phyloP scores from a whole-genome alignment of 345 rosid genomes.

The Carallia brachiata region DNA sequence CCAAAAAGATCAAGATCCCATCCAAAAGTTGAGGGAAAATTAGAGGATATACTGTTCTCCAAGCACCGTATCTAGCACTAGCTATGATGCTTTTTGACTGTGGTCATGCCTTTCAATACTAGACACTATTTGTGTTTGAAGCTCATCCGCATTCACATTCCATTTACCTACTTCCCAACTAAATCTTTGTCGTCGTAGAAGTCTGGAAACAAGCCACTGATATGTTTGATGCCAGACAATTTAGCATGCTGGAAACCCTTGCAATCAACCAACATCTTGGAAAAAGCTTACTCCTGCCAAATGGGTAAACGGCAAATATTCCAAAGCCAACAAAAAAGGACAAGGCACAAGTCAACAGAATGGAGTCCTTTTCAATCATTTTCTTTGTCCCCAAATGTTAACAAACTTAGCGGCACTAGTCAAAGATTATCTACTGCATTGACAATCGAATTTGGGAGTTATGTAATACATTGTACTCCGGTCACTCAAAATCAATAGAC shows the following conservation, averaged over 20 bases:
- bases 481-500: conserved; percentile 1
- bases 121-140: not conserved
- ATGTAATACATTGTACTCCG: conserved; percentile 8
- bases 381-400: conserved; percentile 26
- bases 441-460: conserved; percentile 22
- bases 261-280: not conserved
- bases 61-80: not conserved
- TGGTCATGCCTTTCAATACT: conserved; percentile 17
- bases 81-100: conserved; percentile 23
- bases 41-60: not conserved
- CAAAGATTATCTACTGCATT: conserved; percentile 33
- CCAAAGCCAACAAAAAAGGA: conserved; percentile 16
- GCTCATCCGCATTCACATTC: not conserved
- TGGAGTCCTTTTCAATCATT: conserved; percentile 35
- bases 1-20: too few relatives aligned
- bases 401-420: conserved; percentile 24
- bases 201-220: not conserved
- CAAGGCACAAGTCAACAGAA: conserved; percentile 36
- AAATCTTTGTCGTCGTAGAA: not conserved
- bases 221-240: not conserved
- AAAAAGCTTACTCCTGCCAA: conserved; percentile 15
- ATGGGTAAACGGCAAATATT: not conserved
- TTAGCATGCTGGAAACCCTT: not conserved
- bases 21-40: not conserved
- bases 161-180: not conserved